Evolutionary conservation across 805 yeast species (phyloP).

Genomic region (Myxozyma melibiosi): DNA sequence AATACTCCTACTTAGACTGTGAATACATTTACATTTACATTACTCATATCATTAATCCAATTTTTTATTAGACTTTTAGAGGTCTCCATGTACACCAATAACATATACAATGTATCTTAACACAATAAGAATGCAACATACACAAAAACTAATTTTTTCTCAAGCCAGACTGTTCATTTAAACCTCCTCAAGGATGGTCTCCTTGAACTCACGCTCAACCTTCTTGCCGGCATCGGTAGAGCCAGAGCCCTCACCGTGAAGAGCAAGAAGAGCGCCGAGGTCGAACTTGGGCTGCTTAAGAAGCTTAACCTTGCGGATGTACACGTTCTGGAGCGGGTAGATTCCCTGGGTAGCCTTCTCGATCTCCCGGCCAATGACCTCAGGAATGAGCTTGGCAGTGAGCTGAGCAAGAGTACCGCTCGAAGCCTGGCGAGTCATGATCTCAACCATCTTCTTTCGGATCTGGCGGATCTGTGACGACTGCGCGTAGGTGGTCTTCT

Average conservation of each 20-base stretch:
- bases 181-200: constrained; percentile 96
- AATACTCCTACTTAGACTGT: neutral
- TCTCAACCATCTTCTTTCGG: constrained; percentile 94
- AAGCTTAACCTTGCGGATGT: constrained; percentile 98
- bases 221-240: constrained; percentile 98
- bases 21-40: neutral
- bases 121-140: constrained; percentile 13
- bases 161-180: constrained; percentile 50
- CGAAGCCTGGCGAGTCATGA: constrained; percentile 94
- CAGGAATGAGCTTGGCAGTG: constrained; percentile 96
- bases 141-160: constrained; percentile 5
- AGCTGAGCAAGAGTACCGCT: constrained; percentile 94
- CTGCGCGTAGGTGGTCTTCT: constrained; percentile 98
- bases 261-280: constrained; percentile 91
- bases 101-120: constrained; percentile 11
- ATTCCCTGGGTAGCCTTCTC: constrained; percentile 93
- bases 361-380: constrained; percentile 97
- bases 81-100: constrained; percentile 23
- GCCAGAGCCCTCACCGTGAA: constrained; percentile 92
- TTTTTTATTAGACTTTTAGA: constrained; percentile 19
- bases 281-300: constrained; percentile 99
- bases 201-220: constrained; percentile 94
- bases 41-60: constrained; percentile 9
- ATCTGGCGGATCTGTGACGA: constrained; percentile 95
- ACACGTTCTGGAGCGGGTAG: constrained; percentile 97